Evolutionary conservation across 2,329 filamentous ascomycete genomes (phyloP), one percentile per base, ranked within the genome.

Genomic region (Alternaria consortialis): DNA sequence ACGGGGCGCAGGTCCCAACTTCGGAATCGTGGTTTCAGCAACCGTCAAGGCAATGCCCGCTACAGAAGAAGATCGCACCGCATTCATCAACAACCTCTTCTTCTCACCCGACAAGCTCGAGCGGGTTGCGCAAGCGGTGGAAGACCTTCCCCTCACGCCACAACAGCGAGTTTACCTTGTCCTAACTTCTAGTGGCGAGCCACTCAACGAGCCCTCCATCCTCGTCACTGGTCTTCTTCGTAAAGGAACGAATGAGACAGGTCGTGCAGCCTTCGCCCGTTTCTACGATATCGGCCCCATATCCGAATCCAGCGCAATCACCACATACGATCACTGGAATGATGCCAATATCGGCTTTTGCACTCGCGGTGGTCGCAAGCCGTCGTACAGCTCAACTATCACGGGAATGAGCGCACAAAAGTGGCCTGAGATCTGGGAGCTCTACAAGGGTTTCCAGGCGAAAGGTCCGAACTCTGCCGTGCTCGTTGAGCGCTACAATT

Each of bases 391-490:
- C 53, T 74, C 74, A 1, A 74, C 72, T 6, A 67, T 82, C 44
- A 71, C 69, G 7, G 69, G 60, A 17, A 74, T 82, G 74, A 67
- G 74, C 32, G 67, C 79, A 0, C 37, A 67, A 1, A 74, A 73
- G n/a, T 83, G 80, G 79, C 75, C 73, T 5, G 62, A 73, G 25
- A 70, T 81, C 32, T 82, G 79, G 78, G 68, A 80, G 46, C 63
- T 78, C 29, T 82, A 79, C 63, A 70, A 60, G 23, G 64, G 56
- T 1, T 83, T 82, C 67, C 72, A 79, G 56, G 62, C 69, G 20
- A 71, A 76, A 55, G 77, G 74, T 1, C 68, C 70, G 1, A 78
- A 78, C 58, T 72, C 70, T 1, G 64, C 65, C 4, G 61, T 82
- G 1, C 64, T 82, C 3, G 69, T 79, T 29, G 72, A 75, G 48